Percentiles rank a stretch among this genome's conserved stretches.
Evolutionary conservation across 306 rosid genomes (phyloP).

Genomic region (Malus fusca): DNA sequence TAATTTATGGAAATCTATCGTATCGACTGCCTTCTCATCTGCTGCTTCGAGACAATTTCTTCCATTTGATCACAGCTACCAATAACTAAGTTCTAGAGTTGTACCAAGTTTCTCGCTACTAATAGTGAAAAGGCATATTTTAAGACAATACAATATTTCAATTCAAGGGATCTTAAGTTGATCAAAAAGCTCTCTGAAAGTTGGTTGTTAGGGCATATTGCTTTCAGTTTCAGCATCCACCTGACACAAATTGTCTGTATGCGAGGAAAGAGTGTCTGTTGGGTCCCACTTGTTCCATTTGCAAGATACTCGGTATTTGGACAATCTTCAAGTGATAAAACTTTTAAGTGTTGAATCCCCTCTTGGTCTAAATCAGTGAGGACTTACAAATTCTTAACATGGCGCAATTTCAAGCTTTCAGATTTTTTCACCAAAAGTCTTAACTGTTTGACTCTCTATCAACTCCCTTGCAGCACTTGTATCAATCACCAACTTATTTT

Average conservation of each 20-base stretch:
- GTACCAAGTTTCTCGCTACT: neutral
- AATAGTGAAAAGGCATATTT: neutral
- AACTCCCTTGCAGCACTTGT: neutral
- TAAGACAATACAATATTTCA: neutral
- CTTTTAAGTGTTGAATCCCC: neutral
- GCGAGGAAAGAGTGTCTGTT: neutral
- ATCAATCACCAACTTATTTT: neutral
- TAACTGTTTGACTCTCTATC: neutral
- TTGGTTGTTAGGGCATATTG: neutral
- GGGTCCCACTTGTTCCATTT: neutral
- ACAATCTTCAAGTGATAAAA: fast-evolving
- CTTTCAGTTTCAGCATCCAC: neutral
- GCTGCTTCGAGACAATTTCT: neutral
- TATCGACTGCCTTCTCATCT: neutral
- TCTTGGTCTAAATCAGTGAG: neutral
- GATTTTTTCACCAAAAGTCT: neutral
- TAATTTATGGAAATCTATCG: neutral
- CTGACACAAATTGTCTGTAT: neutral
- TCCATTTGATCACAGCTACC: fast-evolving
- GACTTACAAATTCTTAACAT: neutral
- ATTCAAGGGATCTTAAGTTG: neutral
- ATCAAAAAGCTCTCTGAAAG: neutral
- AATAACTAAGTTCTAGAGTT: neutral
- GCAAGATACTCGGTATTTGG: neutral
- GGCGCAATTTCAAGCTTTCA: neutral